Conservation (phyloP, 2,329 filamentous ascomycete species). For the Colletotrichum shisoi region DNA sequence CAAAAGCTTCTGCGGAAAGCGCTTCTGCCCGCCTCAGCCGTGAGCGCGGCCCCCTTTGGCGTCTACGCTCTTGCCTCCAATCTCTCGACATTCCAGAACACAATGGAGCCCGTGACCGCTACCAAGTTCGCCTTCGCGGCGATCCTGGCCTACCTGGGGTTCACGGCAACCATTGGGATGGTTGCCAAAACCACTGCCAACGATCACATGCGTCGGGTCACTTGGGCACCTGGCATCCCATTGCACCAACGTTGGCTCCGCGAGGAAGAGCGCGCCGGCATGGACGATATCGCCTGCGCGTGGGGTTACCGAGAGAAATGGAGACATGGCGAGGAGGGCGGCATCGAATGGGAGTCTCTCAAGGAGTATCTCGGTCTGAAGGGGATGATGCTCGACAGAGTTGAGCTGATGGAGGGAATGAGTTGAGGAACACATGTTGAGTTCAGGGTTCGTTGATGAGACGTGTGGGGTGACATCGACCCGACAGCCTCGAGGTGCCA, state of each 20-base stretch:
- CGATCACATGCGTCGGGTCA: conserved; percentile 93
- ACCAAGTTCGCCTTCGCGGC: conserved; percentile 82
- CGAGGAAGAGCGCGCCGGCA: conserved; percentile 86
- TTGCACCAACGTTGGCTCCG: conserved; percentile 83
- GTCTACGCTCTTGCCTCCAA: conserved; percentile 75
- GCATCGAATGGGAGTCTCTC: conserved; percentile 85
- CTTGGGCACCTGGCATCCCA: conserved; percentile 84
- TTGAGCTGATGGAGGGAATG: conserved; percentile 94
- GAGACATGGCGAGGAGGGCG: conserved; percentile 87
- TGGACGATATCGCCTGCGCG: conserved; percentile 84
- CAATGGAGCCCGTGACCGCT: conserved; percentile 78
- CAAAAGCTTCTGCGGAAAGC: conserved; percentile 72
- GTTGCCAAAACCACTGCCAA: conserved; percentile 87
- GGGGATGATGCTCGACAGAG: conserved; percentile 89
- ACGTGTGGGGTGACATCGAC: conserved; percentile 30
- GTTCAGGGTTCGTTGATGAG: conserved; percentile 28
- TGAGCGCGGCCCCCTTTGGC: conserved; percentile 68
- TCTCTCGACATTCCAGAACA: conserved; percentile 71
- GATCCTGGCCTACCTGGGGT: conserved; percentile 82
- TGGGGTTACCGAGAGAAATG: conserved; percentile 90
- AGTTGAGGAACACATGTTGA: conserved; percentile 41
- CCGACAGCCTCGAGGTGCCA: conserved; percentile 17
- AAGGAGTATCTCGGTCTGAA: conserved; percentile 82
- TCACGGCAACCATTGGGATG: conserved; percentile 81
- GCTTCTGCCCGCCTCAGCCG: conserved; percentile 65